Conservation (phyloP, 495 filamentous ascomycete species). For the Elasticomyces elasticus region DNA sequence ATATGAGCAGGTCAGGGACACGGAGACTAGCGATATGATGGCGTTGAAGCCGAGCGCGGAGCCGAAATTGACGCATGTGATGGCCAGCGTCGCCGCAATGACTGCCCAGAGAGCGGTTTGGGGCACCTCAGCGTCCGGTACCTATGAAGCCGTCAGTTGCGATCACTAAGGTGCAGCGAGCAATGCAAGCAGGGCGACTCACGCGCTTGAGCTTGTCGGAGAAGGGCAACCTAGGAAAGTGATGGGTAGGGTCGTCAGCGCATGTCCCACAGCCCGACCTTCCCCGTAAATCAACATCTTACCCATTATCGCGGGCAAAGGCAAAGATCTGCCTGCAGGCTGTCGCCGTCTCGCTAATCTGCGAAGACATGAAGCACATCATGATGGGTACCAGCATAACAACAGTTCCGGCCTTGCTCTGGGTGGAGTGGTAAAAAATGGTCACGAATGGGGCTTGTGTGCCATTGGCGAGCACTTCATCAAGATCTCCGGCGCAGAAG, state of each 20-base stretch:
- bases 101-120: not conserved
- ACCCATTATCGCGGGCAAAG: conserved; percentile 18
- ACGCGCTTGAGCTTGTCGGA: conserved; percentile 22
- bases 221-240: conserved; percentile 18
- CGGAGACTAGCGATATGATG: conserved; percentile 48
- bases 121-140: not conserved
- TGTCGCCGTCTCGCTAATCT: conserved; percentile 10
- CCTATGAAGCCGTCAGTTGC: too few species aligned
- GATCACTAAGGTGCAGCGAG: too few species aligned
- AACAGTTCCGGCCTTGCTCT: conserved; percentile 9
- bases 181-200: too few species aligned
- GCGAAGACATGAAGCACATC: conserved; percentile 3
- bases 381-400: conserved; percentile 13
- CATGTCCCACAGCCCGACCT: too few species aligned
- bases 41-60: conserved; percentile 40
- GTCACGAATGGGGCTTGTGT: conserved; percentile 9
- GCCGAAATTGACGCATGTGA: conserved; percentile 29
- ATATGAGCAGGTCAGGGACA: conserved; percentile 21
- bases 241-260: too few species aligned
- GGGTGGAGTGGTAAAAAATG: conserved; percentile 16
- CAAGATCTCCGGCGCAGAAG: conserved; percentile 19
- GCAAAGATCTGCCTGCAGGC: conserved; percentile 15
- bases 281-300: too few species aligned
- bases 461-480: conserved; percentile 2
- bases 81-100: conserved; percentile 15